A percentile compares a stretch with the other conserved stretches of the same genome.
Conservation (phyloP, 2,329 filamentous ascomycete genomes). For the Penicillium sp. region DNA sequence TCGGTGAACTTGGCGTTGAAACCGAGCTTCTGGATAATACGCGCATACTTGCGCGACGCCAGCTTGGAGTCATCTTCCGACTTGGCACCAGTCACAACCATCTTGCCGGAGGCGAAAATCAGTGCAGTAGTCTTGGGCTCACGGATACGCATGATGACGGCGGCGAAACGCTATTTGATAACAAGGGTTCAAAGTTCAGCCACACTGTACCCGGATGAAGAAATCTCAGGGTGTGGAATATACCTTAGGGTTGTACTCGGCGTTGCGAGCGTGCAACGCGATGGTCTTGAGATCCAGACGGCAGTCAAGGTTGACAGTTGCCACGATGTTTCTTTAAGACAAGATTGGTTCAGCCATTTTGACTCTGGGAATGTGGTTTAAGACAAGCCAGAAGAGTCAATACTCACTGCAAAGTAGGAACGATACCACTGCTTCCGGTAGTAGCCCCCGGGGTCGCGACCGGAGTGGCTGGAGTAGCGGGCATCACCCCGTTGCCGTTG, state of each 20-base stretch:
- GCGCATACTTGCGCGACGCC: slow-evolving; percentile 94
- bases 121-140: slow-evolving; percentile 97
- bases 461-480: slow-evolving; percentile 66
- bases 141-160: slow-evolving; percentile 99
- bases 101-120: slow-evolving; percentile 98
- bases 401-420: slow-evolving; percentile 96
- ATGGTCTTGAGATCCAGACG: slow-evolving; percentile 98
- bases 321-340: slow-evolving; percentile 86
- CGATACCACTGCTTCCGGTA: slow-evolving; percentile 82
- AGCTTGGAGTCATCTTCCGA: slow-evolving; percentile 98
- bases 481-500: slow-evolving; percentile 77
- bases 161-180: slow-evolving; percentile 80
- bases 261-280: slow-evolving; percentile 94
- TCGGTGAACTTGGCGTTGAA: slow-evolving; percentile 99
- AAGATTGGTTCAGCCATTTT: slow-evolving; percentile 50
- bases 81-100: slow-evolving; percentile 98
- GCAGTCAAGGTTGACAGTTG: slow-evolving; percentile 97
- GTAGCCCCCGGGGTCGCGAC: slow-evolving; percentile 85
- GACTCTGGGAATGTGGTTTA: slow-evolving; percentile 25
- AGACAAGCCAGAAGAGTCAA: slow-evolving; percentile 45
- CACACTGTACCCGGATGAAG: slow-evolving; percentile 41
- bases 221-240: slow-evolving; percentile 36
- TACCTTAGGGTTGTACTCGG: slow-evolving; percentile 98
- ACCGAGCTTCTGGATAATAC: slow-evolving; percentile 98
- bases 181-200: slow-evolving; percentile 44